Evolutionary conservation across 2,329 filamentous ascomycete genomes (phyloP).

Genomic region (Pestalotiopsis sp.): DNA sequence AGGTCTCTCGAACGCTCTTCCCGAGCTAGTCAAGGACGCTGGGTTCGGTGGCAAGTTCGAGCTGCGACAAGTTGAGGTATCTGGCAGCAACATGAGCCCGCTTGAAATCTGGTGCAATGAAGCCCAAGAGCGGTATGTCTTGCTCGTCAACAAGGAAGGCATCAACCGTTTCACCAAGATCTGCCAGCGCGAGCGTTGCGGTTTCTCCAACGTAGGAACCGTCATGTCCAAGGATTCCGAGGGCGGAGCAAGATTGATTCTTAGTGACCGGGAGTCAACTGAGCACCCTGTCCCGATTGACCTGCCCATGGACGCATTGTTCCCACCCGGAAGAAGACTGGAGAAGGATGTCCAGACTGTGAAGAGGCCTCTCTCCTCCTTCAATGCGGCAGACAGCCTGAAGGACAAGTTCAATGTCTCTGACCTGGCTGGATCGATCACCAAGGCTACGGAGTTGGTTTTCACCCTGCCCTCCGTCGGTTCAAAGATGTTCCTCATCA

Average conservation of each 20-base stretch:
- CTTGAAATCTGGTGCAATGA: constrained; percentile 98
- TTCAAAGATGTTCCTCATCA: constrained; percentile 97
- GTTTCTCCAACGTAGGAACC: constrained; percentile 87
- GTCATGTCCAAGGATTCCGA: constrained; percentile 64
- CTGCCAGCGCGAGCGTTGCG: constrained; percentile 79
- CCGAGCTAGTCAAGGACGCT: constrained; percentile 76
- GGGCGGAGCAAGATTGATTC: constrained; percentile 72
- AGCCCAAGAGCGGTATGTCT: constrained; percentile 93
- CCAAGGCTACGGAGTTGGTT: constrained; percentile 76
- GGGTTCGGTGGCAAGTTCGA: constrained; percentile 91
- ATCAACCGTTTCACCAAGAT: constrained; percentile 76
- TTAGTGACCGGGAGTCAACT: constrained; percentile 41
- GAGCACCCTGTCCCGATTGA: constrained; percentile 18
- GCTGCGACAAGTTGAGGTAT: constrained; percentile 89
- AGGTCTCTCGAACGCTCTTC: constrained; percentile 75
- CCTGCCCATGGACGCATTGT: constrained; percentile 18
- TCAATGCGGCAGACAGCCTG: constrained; percentile 70
- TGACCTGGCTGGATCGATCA: constrained; percentile 44
- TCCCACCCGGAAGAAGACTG: constrained; percentile 16
- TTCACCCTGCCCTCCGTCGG: constrained; percentile 86
- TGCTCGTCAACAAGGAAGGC: constrained; percentile 80
- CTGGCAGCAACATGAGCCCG: constrained; percentile 89
- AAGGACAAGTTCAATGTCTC: constrained; percentile 53
- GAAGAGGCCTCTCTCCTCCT: constrained; percentile 38
- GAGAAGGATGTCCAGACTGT: constrained; percentile 19